A percentile compares a stretch with the other conserved stretches of the same genome.
phyloP scores from a whole-genome alignment of 2,329 filamentous ascomycete genomes.

The Penicillium sp. region DNA sequence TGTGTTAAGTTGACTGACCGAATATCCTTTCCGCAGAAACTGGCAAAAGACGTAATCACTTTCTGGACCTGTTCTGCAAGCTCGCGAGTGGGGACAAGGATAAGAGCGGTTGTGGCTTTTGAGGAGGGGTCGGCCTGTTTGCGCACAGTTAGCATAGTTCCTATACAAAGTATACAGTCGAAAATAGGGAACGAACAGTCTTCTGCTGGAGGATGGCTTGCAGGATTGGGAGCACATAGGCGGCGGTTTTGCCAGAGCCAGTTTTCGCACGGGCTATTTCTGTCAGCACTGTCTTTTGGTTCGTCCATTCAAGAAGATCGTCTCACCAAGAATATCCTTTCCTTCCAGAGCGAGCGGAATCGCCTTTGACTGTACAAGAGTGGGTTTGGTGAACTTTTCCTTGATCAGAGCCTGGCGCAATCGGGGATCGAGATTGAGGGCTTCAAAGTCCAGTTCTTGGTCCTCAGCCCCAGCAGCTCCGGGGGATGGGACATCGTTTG shows the following conservation, averaged over 20 bases:
- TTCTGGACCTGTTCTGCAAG: constrained; percentile 84
- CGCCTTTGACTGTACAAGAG: constrained; percentile 75
- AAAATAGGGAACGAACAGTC: constrained; percentile 39
- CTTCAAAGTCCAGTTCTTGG: constrained; percentile 56
- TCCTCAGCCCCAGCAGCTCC: constrained; percentile 24
- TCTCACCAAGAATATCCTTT: constrained; percentile 64
- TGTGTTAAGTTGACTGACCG: constrained; percentile 77
- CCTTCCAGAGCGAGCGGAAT: constrained; percentile 83
- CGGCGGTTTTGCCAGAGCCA: constrained; percentile 94
- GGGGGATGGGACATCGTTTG: constrained; percentile 39
- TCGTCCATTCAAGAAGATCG: too few species aligned
- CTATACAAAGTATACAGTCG: not conserved
- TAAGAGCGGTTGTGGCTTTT: constrained; percentile 60
- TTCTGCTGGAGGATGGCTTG: constrained; percentile 75
- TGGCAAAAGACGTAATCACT: constrained; percentile 64
- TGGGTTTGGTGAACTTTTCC: constrained; percentile 76
- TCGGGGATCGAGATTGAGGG: constrained; percentile 71
- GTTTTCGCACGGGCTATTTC: constrained; percentile 72
- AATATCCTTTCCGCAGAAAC: constrained; percentile 77
- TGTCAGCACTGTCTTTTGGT: constrained; percentile 14
- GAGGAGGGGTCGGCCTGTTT: constrained; percentile 30
- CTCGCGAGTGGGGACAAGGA: constrained; percentile 89
- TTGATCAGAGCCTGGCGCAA: constrained; percentile 76
- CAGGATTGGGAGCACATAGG: constrained; percentile 82
- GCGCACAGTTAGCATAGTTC: not conserved